These are phyloP conservation scores for Vinca major DNA, from an alignment of 305 asterid species.

Conservation along the genomic window DNA sequence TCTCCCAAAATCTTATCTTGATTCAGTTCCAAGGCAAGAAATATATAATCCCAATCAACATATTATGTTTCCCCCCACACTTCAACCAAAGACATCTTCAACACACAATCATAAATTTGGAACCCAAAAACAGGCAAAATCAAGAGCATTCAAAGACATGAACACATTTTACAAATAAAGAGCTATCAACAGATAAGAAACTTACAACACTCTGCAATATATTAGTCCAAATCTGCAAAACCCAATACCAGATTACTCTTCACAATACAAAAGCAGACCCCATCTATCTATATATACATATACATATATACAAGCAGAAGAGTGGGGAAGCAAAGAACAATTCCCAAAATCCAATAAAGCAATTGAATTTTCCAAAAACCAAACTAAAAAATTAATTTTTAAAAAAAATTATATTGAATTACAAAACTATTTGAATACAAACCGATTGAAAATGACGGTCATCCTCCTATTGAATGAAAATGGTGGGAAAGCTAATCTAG, in stretches of 20 bases:
- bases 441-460: slow-evolving; percentile 24
- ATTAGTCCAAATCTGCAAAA: slow-evolving; percentile 20
- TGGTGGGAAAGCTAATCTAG: slow-evolving; percentile 9
- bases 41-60: background rate
- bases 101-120: background rate
- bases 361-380: slow-evolving; percentile 22
- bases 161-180: background rate
- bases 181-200: slow-evolving; percentile 1
- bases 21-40: background rate
- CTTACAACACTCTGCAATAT: slow-evolving; percentile 25
- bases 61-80: background rate
- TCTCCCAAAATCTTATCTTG: background rate
- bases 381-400: slow-evolving; percentile 5
- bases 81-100: background rate
- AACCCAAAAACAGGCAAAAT: background rate
- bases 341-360: slow-evolving; percentile 35
- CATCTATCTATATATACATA: background rate
- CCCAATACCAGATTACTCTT: slow-evolving; percentile 20
- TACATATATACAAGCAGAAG: background rate
- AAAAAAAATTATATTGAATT: background rate
- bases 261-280: slow-evolving; percentile 4
- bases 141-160: background rate
- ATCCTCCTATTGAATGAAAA: slow-evolving; percentile 19
- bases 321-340: slow-evolving; percentile 15
- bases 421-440: slow-evolving; percentile 3